Evolutionary conservation across 441 rosid genomes (phyloP), one percentile per base, ranked within the genome.

Genomic region (Adansonia rubrostipa): DNA sequence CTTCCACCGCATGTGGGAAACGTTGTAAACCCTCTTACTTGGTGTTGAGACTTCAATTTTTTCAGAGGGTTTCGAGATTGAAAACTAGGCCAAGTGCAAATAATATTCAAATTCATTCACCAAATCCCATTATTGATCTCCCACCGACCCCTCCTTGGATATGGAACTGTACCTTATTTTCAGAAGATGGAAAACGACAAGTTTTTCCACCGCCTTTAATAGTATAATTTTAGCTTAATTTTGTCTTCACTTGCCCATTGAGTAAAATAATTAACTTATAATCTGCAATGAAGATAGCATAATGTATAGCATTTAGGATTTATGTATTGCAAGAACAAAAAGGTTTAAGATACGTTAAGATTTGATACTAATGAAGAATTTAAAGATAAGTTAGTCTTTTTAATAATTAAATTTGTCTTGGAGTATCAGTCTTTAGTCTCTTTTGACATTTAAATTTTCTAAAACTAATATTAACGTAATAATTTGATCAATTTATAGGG

Each of bases 401-500:
- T 42, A 42, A 6, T 42, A 42, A 42, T 42, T 9, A 11, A 11
- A 11, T 47, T 47, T 47, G 13, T 9, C 50, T 11, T 47, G 6
- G 6, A 5, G 45, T 6, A 42, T 42, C 45, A 42, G 45, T 42
- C 7, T 42, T 42, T 5, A 42, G 45, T 42, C 45, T 42, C 45
- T 42, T 42, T 42, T 33, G 45, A 42, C 9, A 45, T 45, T 45
- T 48, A 48, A 22, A 36, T 60, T 60, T 20, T 58, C 3, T 17
- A 20, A 0, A 11, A 62, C 33, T 6, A 33, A 33, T 50, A 44
- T 48, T 14, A 50, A 51, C 15, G 24, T 51, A 28, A 71, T 28
- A 42, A 50, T 28, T 71, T 71, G 74, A 28, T 71, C 0, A 48
- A 71, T 17, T 51, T 42, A 28, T 80, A 92, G 99, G 99, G 0